A percentile compares a stretch with the other conserved stretches of the same genome.
Conservation (phyloP, 2,329 filamentous ascomycete species). For the Colletotrichum aenigma region DNA sequence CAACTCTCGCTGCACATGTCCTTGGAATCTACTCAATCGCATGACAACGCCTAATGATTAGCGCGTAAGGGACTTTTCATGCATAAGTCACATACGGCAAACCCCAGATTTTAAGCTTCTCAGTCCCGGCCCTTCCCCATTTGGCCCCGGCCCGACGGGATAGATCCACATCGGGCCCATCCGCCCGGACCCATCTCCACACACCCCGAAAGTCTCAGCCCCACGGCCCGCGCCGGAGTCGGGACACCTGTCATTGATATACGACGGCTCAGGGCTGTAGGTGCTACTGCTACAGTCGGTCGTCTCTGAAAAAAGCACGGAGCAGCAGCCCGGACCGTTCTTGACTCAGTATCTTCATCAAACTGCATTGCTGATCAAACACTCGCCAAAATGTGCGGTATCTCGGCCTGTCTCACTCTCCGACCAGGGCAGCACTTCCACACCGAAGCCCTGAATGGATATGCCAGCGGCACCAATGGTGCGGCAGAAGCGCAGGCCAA, state of each 20-base stretch:
- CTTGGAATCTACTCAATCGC: rapidly evolving
- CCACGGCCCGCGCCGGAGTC: background rate
- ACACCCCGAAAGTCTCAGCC: background rate
- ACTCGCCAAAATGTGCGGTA: background rate
- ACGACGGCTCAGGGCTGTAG: background rate
- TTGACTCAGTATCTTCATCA: background rate
- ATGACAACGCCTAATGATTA: rapidly evolving
- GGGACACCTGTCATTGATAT: background rate
- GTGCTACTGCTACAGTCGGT: no score
- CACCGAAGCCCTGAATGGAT: background rate
- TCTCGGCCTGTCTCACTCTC: background rate
- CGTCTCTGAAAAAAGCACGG: background rate
- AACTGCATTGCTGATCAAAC: background rate
- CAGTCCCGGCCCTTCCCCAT: background rate
- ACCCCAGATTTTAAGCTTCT: background rate
- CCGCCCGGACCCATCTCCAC: background rate
- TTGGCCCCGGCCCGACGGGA: background rate
- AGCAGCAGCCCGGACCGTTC: background rate
- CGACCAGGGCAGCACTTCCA: background rate
- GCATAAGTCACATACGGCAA: background rate
- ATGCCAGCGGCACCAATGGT: background rate
- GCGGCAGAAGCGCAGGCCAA: background rate
- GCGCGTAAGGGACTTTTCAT: background rate
- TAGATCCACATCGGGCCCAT: background rate
- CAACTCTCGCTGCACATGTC: background rate